Conservation (phyloP, 805 yeast species). For the Saturnispora ahearnii region DNA sequence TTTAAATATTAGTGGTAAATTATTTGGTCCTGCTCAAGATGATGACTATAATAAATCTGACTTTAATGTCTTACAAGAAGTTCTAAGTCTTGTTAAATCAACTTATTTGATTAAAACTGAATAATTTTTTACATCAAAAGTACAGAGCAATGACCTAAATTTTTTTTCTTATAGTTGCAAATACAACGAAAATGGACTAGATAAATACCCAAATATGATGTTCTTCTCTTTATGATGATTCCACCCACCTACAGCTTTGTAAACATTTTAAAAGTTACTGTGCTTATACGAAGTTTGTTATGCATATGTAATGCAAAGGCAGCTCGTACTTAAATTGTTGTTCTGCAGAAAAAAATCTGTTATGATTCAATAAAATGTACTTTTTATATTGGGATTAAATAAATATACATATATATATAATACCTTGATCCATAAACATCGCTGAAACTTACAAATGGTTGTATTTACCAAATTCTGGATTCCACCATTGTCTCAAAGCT, state of each 20-base stretch:
- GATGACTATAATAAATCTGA: slow-evolving; percentile 31
- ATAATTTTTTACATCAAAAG: background rate
- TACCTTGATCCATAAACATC: no score
- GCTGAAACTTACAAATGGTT: background rate
- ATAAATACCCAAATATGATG: no score
- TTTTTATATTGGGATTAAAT: no score
- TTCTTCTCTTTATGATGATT: background rate
- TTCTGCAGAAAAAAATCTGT: background rate
- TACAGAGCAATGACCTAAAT: no score
- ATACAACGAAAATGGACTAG: no score
- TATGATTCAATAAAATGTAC: no score
- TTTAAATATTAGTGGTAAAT: slow-evolving; percentile 37
- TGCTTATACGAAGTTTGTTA: background rate
- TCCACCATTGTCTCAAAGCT: slow-evolving; percentile 26
- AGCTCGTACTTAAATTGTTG: background rate
- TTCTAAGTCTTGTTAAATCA: slow-evolving; percentile 26
- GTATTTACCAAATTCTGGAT: slow-evolving; percentile 22
- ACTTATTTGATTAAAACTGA: slow-evolving; percentile 1
- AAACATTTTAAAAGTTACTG: background rate
- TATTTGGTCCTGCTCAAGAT: slow-evolving; percentile 28
- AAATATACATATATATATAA: no score
- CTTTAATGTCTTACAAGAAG: slow-evolving; percentile 32
- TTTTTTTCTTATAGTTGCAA: no score
- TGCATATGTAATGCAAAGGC: background rate
- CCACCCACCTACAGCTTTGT: background rate